These are phyloP conservation scores for Teunomyces panamensis DNA, from an alignment of 805 yeast species.

Conservation along the genomic window DNA sequence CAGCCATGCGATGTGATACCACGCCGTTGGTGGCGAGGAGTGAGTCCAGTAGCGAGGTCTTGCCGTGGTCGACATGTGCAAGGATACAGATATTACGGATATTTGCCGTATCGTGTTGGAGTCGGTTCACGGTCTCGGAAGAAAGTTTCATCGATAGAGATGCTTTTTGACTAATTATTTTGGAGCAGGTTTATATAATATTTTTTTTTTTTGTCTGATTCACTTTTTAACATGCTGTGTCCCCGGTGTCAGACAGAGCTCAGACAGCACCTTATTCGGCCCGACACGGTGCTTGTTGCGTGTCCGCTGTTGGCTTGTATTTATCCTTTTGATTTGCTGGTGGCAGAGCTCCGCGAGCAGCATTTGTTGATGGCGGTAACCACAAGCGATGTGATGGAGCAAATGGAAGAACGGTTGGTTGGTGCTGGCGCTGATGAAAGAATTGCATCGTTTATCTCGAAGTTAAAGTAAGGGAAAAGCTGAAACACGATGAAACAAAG, in stretches of 20 bases:
- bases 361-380: constrained; percentile 19
- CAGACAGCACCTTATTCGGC: constrained; percentile 24
- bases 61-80: constrained; percentile 99
- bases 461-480: constrained; percentile 8
- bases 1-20: constrained; percentile 92
- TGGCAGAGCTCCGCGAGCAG: constrained; percentile 24
- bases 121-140: constrained; percentile 56
- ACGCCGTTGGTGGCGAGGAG: constrained; percentile 93
- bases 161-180: neutral
- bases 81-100: constrained; percentile 90
- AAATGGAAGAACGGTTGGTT: constrained; percentile 24
- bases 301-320: constrained; percentile 28
- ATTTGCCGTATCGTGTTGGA: constrained; percentile 67
- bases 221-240: constrained; percentile 19
- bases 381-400: constrained; percentile 23
- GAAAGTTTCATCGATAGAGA: constrained; percentile 50
- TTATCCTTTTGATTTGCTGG: constrained; percentile 31
- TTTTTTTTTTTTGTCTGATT: too few species aligned
- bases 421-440: constrained; percentile 22
- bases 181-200: neutral
- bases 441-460: constrained; percentile 24
- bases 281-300: constrained; percentile 22
- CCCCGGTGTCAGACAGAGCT: constrained; percentile 27
- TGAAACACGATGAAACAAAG: too few species aligned
- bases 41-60: constrained; percentile 91